Base-by-base conservation (phyloP, 495 filamentous ascomycete genomes). In the Beverwykella pulmonaria region DNA sequence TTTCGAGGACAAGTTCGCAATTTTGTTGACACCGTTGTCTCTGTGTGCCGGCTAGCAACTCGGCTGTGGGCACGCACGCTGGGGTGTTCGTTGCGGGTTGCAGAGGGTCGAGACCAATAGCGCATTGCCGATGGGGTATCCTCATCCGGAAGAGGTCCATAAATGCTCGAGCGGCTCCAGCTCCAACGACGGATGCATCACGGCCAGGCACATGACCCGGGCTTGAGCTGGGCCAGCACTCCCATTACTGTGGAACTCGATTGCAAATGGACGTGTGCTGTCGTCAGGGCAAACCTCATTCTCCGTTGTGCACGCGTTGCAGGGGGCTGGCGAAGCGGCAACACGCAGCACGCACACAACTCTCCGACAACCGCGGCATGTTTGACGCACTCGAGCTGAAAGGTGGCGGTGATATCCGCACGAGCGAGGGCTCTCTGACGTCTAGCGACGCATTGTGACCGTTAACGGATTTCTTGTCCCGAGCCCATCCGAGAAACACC, bases 31-130 rank as follows among this genome's bases (percentile, higher is more conserved):
- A 46, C 59, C 49, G 36, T 61, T 55, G 39, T 57, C 34, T 53
- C 26, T 58, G n/a, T 66, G 34, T 61, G 68, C 63, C 62, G 68
- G 68, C 68, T 63, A 52, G 62, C 62, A 53, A 23, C 41, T 70
- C 68, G 68, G 62, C 58, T 66, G 50, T 19, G 20, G 34, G 19
- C 36, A 36, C 30, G 19, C 41, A 44, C 29, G 62, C 29, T 64
- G 61, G 61, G 49, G 20, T 25, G n/a, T 30, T 1, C 32, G 30
- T 53, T n/a, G 56, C 34, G 14, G 1, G 1, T 23, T 56, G 17
- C 27, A 10, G 47, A 22, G 26, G 19, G 8, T 53, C 27, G 30
- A 54, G 36, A 60, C 63, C 48, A 65, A 65, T 65, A 20, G 56
- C 30, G 41, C n/a, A n/a, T 47, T 19, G 26, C 49, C 15, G 10